Base-by-base conservation (phyloP, 1,284 basidiomycete species). In the Leccinum ponderosum region DNA sequence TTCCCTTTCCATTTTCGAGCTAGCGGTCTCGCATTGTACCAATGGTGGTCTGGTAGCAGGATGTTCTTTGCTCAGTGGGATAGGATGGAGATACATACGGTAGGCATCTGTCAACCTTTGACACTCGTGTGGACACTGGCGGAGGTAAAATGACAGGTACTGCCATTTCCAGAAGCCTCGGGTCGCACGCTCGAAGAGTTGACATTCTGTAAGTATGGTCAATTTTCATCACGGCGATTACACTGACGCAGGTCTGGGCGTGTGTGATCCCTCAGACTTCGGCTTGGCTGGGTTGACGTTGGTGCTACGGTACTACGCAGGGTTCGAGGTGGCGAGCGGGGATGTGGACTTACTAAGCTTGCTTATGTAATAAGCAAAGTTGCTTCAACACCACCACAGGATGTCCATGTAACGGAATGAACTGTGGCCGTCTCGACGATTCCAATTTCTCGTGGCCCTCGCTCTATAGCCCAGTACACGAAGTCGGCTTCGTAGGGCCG, bases 401-500 rank as follows among this genome's bases (percentile, higher is more conserved):
- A 42, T 42, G 39, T 42, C 8, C n/a, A 42, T 42, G 39, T 42
- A 42, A 42, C n/a, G 39, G n/a, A 20, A 50, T 25, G 22, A 6
- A 50, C 22, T 25, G 22, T 25, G 55, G 55, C 20, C 48, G 62
- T 5, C 52, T 73, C 25, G 44, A 62, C 42, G 17, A 44, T 44
- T 44, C 42, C 58, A 67, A 74, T 39, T 51, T 75, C 20, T 67
- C 78, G 14, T 87, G 85, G 85, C 84, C 85, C 3, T 84, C 83
- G 3, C 75, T 87, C 27, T 86, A 87, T 66, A 76, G 77, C 58
- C 85, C 83, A 7, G 76, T 75, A 33, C 63, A 78, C n/a, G 85
- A 87, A 62, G 76, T 86, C 3, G 72, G 75, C 6, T 77, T 81
- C 61, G 1, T 25, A 1, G 68, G 71, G 6, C 66, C 73, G 20